phyloP scores from a whole-genome alignment of 805 yeast species.

The Zygoascus biomembranicola region DNA sequence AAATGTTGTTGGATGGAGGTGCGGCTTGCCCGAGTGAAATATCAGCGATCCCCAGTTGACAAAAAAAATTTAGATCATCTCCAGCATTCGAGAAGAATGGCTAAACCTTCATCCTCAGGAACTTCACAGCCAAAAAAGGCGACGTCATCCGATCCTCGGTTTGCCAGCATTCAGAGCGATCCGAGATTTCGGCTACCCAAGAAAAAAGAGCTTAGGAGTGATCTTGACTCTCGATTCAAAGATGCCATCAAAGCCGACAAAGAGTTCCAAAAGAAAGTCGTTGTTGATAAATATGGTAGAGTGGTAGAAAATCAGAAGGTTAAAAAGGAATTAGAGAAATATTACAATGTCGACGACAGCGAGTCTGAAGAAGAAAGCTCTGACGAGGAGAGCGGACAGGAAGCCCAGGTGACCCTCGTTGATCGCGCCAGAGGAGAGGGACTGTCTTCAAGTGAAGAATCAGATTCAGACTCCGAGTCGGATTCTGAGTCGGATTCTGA shows the following conservation, averaged over 20 bases:
- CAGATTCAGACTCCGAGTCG: constrained; percentile 6
- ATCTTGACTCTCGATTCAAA: constrained; percentile 80
- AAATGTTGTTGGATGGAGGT: background rate
- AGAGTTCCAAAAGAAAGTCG: constrained; percentile 48
- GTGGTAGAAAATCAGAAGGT: constrained; percentile 41
- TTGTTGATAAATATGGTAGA: constrained; percentile 85
- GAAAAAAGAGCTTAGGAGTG: constrained; percentile 59
- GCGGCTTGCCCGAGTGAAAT: background rate
- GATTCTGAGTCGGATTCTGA: constrained; percentile 14
- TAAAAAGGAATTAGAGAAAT: constrained; percentile 52
- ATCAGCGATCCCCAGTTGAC: background rate
- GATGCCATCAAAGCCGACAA: constrained; percentile 50
- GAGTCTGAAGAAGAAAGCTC: constrained; percentile 26
- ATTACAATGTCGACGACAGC: constrained; percentile 43
- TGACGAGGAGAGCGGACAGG: constrained; percentile 16
- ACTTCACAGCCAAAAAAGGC: constrained; percentile 16
- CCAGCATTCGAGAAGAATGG: background rate
- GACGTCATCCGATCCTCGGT: constrained; percentile 62
- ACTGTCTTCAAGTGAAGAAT: constrained; percentile 4
- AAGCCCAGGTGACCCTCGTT: constrained; percentile 7
- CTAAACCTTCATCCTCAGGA: background rate
- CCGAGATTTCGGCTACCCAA: constrained; percentile 80
- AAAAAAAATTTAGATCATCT: background rate
- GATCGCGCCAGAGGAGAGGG: constrained; percentile 34
- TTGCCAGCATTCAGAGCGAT: constrained; percentile 69